Evolutionary conservation across 345 rosid species (phyloP).

Genomic region (Hibiscus mutabilis): DNA sequence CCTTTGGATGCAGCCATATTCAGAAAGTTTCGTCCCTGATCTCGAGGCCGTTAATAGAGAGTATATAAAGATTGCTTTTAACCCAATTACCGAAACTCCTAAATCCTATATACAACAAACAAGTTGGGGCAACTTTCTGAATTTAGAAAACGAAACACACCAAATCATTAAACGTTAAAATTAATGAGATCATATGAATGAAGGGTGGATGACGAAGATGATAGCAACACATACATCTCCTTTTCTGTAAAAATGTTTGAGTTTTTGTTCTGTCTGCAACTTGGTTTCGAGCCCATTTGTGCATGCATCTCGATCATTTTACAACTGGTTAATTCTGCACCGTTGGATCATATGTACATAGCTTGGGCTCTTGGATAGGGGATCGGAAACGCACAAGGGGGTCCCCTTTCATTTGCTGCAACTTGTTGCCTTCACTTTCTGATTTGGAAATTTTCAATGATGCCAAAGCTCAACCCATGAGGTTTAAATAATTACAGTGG

Average conservation of each 20-base stretch:
- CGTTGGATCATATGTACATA: neutral
- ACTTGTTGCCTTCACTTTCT: neutral
- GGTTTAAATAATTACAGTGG: too few relatives aligned
- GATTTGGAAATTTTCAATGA: neutral
- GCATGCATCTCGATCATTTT: neutral
- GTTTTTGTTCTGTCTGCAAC: neutral
- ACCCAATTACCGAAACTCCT: too few relatives aligned
- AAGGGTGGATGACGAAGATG: neutral
- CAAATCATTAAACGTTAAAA: neutral
- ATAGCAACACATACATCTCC: neutral
- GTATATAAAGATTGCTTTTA: too few relatives aligned
- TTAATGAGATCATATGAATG: conserved; percentile 1
- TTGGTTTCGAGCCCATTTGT: neutral
- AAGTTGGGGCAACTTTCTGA: neutral
- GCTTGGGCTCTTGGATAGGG: neutral
- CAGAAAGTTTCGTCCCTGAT: too few relatives aligned
- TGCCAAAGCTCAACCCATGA: too few relatives aligned
- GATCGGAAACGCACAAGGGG: neutral
- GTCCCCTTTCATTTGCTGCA: conserved; percentile 3
- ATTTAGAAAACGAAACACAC: neutral
- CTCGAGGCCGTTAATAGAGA: too few relatives aligned
- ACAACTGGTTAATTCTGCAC: neutral
- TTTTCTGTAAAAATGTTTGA: neutral
- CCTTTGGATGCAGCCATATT: too few relatives aligned
- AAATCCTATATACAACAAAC: too few relatives aligned